Conservation (phyloP, 352 stramenopile species). For the Phytophthora multivora region DNA sequence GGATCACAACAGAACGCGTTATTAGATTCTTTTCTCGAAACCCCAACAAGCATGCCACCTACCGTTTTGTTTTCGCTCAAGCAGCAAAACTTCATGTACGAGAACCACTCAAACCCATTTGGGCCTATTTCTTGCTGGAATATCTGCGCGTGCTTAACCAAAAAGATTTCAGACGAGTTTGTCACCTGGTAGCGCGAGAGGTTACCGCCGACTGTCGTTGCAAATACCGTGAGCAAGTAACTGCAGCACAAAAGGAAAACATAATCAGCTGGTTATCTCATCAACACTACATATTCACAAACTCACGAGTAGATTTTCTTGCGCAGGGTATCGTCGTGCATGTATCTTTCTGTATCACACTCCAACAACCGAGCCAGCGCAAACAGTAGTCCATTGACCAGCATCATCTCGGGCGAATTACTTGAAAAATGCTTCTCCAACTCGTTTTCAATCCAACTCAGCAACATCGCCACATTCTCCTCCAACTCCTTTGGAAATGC, state of each 20-base stretch:
- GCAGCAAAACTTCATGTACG: slow-evolving; percentile 76
- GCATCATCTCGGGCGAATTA: slow-evolving; percentile 67
- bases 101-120: slow-evolving; percentile 62
- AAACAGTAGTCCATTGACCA: slow-evolving; percentile 77
- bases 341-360: slow-evolving; percentile 60
- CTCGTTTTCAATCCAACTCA: slow-evolving; percentile 71
- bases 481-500: slow-evolving; percentile 49
- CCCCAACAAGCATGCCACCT: neutral
- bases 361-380: slow-evolving; percentile 56
- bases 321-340: slow-evolving; percentile 34
- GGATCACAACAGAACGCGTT: neutral
- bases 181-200: slow-evolving; percentile 73
- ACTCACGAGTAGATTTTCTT: slow-evolving; percentile 75
- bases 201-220: slow-evolving; percentile 63
- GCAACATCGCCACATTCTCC: slow-evolving; percentile 29
- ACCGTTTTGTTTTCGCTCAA: slow-evolving; percentile 78
- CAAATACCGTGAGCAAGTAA: slow-evolving; percentile 63
- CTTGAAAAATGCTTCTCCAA: slow-evolving; percentile 80
- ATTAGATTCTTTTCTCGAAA: neutral
- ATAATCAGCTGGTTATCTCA: neutral
- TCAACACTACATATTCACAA: neutral
- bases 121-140: slow-evolving; percentile 62
- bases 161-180: slow-evolving; percentile 60
- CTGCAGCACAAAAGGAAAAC: slow-evolving; percentile 26
- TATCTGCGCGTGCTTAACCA: slow-evolving; percentile 43